Percentiles rank a stretch among this genome's conserved stretches.
Conservation (phyloP, 805 yeast species). For the Limtongia smithiae region DNA sequence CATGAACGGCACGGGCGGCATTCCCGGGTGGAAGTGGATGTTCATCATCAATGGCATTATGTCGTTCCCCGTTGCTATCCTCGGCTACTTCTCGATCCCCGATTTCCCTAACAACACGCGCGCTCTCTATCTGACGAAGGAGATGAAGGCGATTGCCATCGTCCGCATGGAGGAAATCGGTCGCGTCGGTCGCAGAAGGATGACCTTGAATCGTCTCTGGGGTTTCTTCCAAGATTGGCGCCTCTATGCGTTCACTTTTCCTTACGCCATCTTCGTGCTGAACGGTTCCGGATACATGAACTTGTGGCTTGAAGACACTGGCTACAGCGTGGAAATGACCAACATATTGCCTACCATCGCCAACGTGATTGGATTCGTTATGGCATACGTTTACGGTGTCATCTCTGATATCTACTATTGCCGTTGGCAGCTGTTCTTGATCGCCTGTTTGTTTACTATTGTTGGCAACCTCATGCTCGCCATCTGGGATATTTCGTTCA, state of each 20-base stretch:
- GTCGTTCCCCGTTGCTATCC: slow-evolving; percentile 38
- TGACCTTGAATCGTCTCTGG: slow-evolving; percentile 10
- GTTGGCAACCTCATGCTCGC: slow-evolving; percentile 52
- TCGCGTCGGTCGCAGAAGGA: slow-evolving; percentile 7
- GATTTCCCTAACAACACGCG: slow-evolving; percentile 45
- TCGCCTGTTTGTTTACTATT: slow-evolving; percentile 42
- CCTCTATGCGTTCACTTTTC: slow-evolving; percentile 1
- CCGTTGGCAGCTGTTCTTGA: slow-evolving; percentile 50
- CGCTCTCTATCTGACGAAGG: slow-evolving; percentile 13
- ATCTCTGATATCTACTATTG: slow-evolving; percentile 34
- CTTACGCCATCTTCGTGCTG: background rate
- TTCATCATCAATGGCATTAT: slow-evolving; percentile 58
- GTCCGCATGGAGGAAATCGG: slow-evolving; percentile 19
- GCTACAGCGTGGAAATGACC: slow-evolving; percentile 30
- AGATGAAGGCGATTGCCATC: slow-evolving; percentile 7
- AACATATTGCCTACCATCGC: slow-evolving; percentile 39
- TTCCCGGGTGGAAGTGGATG: slow-evolving; percentile 44
- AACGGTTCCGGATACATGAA: slow-evolving; percentile 30
- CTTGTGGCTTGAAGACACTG: slow-evolving; percentile 34
- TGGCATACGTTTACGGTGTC: slow-evolving; percentile 33
- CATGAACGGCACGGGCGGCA: no score
- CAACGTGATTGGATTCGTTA: slow-evolving; percentile 35
- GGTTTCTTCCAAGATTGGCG: slow-evolving; percentile 10
- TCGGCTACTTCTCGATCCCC: slow-evolving; percentile 46
- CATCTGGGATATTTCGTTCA: slow-evolving; percentile 52